These are phyloP conservation scores for Trichoderma atroviride DNA, from an alignment of 2,329 filamentous ascomycete species.

Conservation along the genomic window DNA sequence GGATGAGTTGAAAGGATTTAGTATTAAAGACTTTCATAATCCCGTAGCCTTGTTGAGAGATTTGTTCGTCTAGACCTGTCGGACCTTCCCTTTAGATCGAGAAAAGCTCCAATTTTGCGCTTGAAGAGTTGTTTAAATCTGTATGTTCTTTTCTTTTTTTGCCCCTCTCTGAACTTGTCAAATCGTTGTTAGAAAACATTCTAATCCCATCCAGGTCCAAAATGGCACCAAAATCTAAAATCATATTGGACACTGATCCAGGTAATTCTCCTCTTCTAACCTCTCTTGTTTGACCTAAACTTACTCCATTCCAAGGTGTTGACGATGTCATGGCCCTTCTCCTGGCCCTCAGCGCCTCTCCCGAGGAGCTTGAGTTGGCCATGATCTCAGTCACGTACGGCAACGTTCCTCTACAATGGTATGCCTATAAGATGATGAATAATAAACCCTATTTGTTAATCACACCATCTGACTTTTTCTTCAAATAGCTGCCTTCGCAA, in stretches of 20 bases:
- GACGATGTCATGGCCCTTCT: conserved; percentile 91
- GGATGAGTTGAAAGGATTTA: background rate
- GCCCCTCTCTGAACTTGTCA: no score
- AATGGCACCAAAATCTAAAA: conserved; percentile 53
- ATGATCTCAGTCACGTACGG: conserved; percentile 91
- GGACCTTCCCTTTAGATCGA: background rate
- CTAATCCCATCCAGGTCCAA: background rate
- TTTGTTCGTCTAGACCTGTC: background rate
- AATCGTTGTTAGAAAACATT: background rate
- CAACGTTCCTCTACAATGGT: conserved; percentile 87
- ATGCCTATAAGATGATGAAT: conserved; percentile 31
- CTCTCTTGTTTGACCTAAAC: background rate
- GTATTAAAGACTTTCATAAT: background rate
- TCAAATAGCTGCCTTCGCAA: conserved; percentile 76
- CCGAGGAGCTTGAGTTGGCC: conserved; percentile 82
- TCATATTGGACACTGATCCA: conserved; percentile 91
- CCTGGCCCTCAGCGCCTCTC: conserved; percentile 77
- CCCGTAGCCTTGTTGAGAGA: background rate
- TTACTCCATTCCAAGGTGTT: conserved; percentile 56
- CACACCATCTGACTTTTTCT: background rate
- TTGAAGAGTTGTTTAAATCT: background rate
- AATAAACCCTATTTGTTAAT: background rate
- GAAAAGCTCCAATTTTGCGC: background rate
- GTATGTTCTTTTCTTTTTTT: background rate
- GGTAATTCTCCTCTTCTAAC: background rate